A percentile compares a stretch with the other conserved stretches of the same genome.
Conservation (phyloP, 108 stramenopile genomes). For the Skeletonema menzelii region DNA sequence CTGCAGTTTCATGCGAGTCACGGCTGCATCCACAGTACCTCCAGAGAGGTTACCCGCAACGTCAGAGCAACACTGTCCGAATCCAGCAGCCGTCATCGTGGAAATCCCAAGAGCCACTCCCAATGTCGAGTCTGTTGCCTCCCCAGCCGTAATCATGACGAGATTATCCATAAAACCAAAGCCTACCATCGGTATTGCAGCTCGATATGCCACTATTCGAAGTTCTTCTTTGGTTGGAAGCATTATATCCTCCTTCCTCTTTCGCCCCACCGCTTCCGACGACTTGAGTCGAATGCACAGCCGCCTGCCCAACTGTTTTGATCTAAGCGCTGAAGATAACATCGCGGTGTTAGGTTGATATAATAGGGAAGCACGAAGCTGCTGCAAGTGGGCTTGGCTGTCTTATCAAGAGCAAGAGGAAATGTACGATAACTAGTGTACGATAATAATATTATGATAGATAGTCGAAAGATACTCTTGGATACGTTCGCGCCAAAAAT, state of each 20-base stretch:
- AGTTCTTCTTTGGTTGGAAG: constrained; percentile 50
- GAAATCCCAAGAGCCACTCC: constrained; percentile 81
- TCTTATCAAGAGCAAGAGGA: too few species aligned
- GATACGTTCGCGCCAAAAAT: too few species aligned
- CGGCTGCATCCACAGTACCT: constrained; percentile 57
- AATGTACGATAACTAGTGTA: too few species aligned
- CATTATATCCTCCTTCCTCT: background rate
- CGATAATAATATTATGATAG: too few species aligned
- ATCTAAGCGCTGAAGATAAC: background rate
- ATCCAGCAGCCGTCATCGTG: constrained; percentile 84
- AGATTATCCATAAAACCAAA: constrained; percentile 93
- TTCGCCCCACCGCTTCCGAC: background rate
- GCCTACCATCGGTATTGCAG: constrained; percentile 78
- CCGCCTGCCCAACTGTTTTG: background rate
- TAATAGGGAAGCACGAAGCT: too few species aligned
- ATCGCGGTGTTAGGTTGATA: too few species aligned
- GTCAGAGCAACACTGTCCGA: constrained; percentile 62
- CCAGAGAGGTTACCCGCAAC: constrained; percentile 61
- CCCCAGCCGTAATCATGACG: constrained; percentile 88
- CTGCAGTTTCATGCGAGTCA: constrained; percentile 58
- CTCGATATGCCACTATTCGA: constrained; percentile 39
- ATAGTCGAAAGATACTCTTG: too few species aligned
- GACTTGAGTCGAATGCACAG: background rate
- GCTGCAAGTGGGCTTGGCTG: too few species aligned
- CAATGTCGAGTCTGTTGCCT: constrained; percentile 73